Percentiles rank a stretch among this genome's conserved stretches.
Evolutionary conservation across 1,284 basidiomycete genomes (phyloP).

Genomic region (Ganoderma resinaceum): DNA sequence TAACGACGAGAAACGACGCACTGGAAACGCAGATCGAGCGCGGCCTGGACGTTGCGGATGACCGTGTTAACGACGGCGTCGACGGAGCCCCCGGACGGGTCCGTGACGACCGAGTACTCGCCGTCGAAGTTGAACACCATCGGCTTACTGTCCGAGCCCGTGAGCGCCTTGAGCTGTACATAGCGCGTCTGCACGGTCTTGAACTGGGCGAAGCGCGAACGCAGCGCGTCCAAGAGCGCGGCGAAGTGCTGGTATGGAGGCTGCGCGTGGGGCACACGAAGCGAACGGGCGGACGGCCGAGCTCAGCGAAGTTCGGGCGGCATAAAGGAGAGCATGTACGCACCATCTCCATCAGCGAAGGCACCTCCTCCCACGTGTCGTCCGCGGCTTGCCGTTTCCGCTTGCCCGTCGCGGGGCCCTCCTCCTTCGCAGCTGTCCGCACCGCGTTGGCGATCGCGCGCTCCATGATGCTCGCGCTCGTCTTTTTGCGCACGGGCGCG

Average conservation of each 20-base stretch:
- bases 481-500: neutral
- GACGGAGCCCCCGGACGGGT: conserved; percentile 47
- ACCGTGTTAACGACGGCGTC: conserved; percentile 41
- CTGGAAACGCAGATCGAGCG: conserved; percentile 48
- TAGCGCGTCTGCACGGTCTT: conserved; percentile 50
- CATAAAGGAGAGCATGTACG: conserved; percentile 4
- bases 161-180: conserved; percentile 39
- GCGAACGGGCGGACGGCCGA: too few relatives aligned
- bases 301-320: conserved; percentile 26
- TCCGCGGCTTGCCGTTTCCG: neutral
- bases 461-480: neutral
- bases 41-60: conserved; percentile 45
- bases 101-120: conserved; percentile 58
- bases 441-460: neutral
- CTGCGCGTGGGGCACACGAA: conserved; percentile 21
- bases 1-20: conserved; percentile 34
- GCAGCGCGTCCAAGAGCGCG: conserved; percentile 47
- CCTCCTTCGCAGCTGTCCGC: neutral
- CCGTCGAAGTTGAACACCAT: conserved; percentile 57
- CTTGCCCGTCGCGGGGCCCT: neutral
- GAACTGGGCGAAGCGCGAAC: conserved; percentile 46
- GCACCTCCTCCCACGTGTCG: neutral
- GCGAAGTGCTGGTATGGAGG: conserved; percentile 48
- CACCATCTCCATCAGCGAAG: conserved; percentile 17
- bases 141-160: conserved; percentile 24